phyloP scores from a whole-genome alignment of 495 filamentous ascomycete species.

The Neurospora sp. region DNA sequence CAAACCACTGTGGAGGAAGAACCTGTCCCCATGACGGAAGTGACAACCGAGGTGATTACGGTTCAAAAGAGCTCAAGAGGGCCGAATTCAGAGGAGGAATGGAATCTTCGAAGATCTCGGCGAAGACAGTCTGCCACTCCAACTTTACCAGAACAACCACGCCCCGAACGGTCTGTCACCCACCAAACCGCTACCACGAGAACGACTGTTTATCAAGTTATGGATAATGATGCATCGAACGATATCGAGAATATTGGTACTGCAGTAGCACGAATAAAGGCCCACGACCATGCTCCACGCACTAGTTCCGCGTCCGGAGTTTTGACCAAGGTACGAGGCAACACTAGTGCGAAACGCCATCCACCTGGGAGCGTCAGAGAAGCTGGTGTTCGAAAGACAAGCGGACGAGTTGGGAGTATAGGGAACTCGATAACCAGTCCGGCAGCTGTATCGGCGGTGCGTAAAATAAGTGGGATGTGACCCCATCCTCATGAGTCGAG shows the following conservation, averaged over 20 bases:
- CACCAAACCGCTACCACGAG: constrained; percentile 55
- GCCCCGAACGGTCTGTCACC: constrained; percentile 29
- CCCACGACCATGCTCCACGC: constrained; percentile 48
- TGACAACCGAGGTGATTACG: constrained; percentile 31
- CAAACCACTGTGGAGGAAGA: constrained; percentile 36
- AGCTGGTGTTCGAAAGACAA: constrained; percentile 77
- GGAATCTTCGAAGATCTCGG: constrained; percentile 54
- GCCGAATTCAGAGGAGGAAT: constrained; percentile 70
- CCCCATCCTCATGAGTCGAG: background rate
- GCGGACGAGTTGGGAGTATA: constrained; percentile 81
- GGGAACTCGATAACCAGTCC: constrained; percentile 27
- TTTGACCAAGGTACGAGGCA: constrained; percentile 62
- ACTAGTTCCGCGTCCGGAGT: constrained; percentile 55
- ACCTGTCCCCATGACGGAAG: background rate
- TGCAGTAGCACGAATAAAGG: constrained; percentile 47
- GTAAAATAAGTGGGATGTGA: constrained; percentile 33
- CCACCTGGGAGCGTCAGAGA: constrained; percentile 36
- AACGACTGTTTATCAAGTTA: constrained; percentile 42
- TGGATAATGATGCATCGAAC: constrained; percentile 46
- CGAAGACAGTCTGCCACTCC: constrained; percentile 40
- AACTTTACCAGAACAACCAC: constrained; percentile 29
- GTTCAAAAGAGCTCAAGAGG: constrained; percentile 44
- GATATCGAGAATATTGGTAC: constrained; percentile 43
- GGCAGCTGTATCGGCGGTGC: constrained; percentile 18
- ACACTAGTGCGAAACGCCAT: constrained; percentile 43